Conservation (phyloP, 192 early-diverging fungal genomes). For the Chytriomyces hyalinus region DNA sequence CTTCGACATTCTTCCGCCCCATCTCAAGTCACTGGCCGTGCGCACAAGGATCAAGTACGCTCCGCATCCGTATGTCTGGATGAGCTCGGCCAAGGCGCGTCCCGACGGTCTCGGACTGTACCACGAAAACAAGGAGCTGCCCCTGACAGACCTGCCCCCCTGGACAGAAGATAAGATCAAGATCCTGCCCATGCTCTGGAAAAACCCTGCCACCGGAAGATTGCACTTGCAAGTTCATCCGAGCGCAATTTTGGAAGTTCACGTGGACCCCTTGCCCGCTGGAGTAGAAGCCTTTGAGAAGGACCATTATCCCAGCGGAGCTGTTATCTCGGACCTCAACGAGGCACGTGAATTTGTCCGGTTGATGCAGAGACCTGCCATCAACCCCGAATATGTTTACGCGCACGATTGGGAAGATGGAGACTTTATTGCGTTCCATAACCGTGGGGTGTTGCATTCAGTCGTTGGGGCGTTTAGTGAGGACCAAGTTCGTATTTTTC, state of each 20-base stretch:
- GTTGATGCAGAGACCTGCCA: slow-evolving; percentile 12
- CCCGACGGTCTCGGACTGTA: slow-evolving; percentile 17
- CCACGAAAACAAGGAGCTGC: slow-evolving; percentile 13
- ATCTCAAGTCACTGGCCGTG: slow-evolving; percentile 23
- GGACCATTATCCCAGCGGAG: slow-evolving; percentile 17
- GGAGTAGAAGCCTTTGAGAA: neutral
- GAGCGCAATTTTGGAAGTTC: slow-evolving; percentile 1
- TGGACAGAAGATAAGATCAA: slow-evolving; percentile 26
- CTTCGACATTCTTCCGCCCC: slow-evolving; percentile 20
- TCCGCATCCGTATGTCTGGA: slow-evolving; percentile 36
- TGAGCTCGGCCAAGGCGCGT: slow-evolving; percentile 8
- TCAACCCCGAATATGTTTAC: slow-evolving; percentile 24
- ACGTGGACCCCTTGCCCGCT: slow-evolving; percentile 23
- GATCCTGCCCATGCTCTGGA: slow-evolving; percentile 25
- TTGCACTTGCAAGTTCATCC: slow-evolving; percentile 19
- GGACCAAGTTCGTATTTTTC: slow-evolving; percentile 29
- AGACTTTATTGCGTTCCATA: slow-evolving; percentile 30
- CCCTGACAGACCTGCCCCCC: slow-evolving; percentile 17
- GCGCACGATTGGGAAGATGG: slow-evolving; percentile 35
- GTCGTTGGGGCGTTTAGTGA: slow-evolving; percentile 22
- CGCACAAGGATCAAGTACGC: slow-evolving; percentile 22
- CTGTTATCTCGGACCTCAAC: neutral
- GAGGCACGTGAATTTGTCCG: slow-evolving; percentile 20
- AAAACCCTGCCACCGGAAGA: slow-evolving; percentile 19
- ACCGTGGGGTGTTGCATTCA: slow-evolving; percentile 31